Evolutionary conservation across 2,329 filamentous ascomycete species (phyloP).

Genomic region (Aspergillus hortae): DNA sequence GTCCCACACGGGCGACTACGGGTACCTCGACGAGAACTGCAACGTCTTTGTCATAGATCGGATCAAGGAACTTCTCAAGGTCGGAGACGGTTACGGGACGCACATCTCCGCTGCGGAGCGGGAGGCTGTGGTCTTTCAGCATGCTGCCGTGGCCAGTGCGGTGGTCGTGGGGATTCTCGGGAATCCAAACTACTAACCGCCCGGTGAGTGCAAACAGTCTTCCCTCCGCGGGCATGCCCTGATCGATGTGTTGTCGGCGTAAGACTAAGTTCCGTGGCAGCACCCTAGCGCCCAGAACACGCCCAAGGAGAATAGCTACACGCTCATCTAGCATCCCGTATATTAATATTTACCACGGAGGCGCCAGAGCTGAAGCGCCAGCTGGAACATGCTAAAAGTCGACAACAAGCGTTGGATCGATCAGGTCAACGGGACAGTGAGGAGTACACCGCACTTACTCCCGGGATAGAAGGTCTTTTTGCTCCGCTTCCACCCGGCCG

Average conservation of each 20-base stretch:
- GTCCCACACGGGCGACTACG: conserved; percentile 22
- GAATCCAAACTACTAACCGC: not conserved
- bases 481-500: conserved; percentile 3
- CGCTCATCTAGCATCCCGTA: not conserved
- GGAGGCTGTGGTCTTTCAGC: conserved; percentile 30
- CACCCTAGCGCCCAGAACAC: too few relatives aligned
- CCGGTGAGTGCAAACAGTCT: too few relatives aligned
- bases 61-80: conserved; percentile 33
- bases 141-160: conserved; percentile 26
- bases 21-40: conserved; percentile 19
- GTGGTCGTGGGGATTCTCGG: conserved; percentile 27
- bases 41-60: conserved; percentile 22
- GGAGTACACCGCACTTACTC: conserved; percentile 6
- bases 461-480: conserved; percentile 4
- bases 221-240: too few relatives aligned
- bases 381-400: conserved; percentile 6
- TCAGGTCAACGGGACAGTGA: not conserved
- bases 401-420: conserved; percentile 4
- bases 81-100: conserved; percentile 34
- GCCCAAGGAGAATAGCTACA: too few relatives aligned
- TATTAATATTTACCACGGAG: conserved; percentile 6
- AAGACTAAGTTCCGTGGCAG: too few relatives aligned
- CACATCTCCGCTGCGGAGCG: conserved; percentile 29
- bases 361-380: conserved; percentile 6
- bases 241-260: too few relatives aligned